These are phyloP conservation scores for Ogataea ganodermae DNA, from an alignment of 805 yeast genomes.

Conservation along the genomic window DNA sequence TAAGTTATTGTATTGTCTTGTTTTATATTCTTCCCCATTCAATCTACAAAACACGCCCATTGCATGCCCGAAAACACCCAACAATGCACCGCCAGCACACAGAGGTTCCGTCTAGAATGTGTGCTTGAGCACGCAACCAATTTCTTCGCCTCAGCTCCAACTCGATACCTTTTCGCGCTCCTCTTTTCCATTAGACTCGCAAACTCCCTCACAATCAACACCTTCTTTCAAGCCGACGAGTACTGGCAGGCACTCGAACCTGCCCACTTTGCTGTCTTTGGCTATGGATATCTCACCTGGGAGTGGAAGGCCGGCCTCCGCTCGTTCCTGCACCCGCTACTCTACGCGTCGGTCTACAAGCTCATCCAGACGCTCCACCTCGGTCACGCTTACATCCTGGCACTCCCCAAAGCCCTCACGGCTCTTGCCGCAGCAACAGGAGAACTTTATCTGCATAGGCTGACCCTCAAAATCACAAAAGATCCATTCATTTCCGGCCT, in stretches of 20 bases:
- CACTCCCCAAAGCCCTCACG: conserved; percentile 67
- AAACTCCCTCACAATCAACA: conserved; percentile 63
- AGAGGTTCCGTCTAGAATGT: too few relatives aligned
- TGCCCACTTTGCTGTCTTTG: conserved; percentile 73
- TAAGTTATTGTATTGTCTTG: too few relatives aligned
- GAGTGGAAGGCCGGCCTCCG: conserved; percentile 83
- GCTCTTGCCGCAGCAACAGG: conserved; percentile 71
- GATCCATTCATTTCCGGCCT: conserved; percentile 37
- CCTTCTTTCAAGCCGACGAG: conserved; percentile 96
- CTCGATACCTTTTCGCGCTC: conserved; percentile 3
- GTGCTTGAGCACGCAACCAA: too few relatives aligned
- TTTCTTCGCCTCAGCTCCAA: too few relatives aligned
- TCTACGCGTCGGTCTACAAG: conserved; percentile 55
- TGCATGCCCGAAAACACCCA: background rate
- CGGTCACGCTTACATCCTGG: conserved; percentile 43
- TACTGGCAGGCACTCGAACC: conserved; percentile 92
- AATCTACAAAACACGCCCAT: background rate
- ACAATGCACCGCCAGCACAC: background rate
- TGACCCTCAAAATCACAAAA: conserved; percentile 38
- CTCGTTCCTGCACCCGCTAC: conserved; percentile 75
- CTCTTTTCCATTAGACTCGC: conserved; percentile 49
- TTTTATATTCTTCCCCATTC: too few relatives aligned
- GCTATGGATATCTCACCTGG: conserved; percentile 89
- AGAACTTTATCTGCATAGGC: conserved; percentile 59
- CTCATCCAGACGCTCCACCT: conserved; percentile 36